phyloP scores from a whole-genome alignment of 441 rosid species.

The Aquilaria agallochum region DNA sequence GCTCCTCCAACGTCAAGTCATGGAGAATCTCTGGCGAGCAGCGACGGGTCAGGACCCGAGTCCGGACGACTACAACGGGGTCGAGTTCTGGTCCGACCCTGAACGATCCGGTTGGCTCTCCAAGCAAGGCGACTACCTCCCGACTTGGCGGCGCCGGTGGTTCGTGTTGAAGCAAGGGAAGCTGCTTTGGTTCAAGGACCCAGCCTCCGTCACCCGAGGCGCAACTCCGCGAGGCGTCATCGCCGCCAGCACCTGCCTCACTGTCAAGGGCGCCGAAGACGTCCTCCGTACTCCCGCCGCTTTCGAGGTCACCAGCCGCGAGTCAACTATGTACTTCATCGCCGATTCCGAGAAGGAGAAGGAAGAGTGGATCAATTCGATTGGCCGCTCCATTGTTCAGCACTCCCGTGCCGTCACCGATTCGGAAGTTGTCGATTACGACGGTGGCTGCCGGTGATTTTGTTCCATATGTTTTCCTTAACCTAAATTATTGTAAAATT shows the following conservation, averaged over 20 bases:
- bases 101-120: slow-evolving; percentile 70
- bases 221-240: slow-evolving; percentile 68
- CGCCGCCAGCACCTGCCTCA: slow-evolving; percentile 50
- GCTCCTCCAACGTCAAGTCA: not conserved
- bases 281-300: slow-evolving; percentile 55
- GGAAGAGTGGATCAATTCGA: slow-evolving; percentile 77
- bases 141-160: slow-evolving; percentile 82
- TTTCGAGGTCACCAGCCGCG: slow-evolving; percentile 53
- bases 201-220: slow-evolving; percentile 30
- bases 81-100: slow-evolving; percentile 60
- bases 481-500: too few species aligned
- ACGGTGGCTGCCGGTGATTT: slow-evolving; percentile 35
- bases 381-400: slow-evolving; percentile 64
- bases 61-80: slow-evolving; percentile 50
- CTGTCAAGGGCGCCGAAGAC: slow-evolving; percentile 81
- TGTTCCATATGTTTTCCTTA: not conserved
- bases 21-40: slow-evolving; percentile 66
- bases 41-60: slow-evolving; percentile 66
- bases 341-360: slow-evolving; percentile 69
- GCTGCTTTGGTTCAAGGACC: slow-evolving; percentile 70
- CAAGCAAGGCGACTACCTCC: slow-evolving; percentile 74
- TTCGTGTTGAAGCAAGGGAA: slow-evolving; percentile 65
- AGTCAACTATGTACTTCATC: slow-evolving; percentile 55
- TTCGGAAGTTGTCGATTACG: slow-evolving; percentile 67
- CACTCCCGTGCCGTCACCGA: slow-evolving; percentile 61